Percentiles rank a stretch among this genome's conserved stretches.
These are phyloP conservation scores for Colletotrichum orchidophilum DNA, from an alignment of 2,329 filamentous ascomycete species.

Conservation along the genomic window DNA sequence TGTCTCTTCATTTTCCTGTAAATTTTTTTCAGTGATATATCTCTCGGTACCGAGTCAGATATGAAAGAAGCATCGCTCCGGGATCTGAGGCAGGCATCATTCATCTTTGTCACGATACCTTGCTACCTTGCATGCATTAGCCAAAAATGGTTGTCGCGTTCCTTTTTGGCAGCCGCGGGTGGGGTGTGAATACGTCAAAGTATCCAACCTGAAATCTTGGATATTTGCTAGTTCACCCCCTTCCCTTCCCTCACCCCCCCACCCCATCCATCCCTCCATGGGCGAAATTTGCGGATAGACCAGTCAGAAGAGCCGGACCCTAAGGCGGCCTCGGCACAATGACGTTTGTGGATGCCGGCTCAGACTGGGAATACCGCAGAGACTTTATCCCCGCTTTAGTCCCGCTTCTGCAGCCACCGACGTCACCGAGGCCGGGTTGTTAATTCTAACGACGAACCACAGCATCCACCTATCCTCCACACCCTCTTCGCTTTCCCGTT, in stretches of 20 bases:
- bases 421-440: slow-evolving; percentile 20
- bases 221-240: background rate
- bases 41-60: background rate
- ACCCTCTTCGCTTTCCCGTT: background rate
- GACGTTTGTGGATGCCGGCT: slow-evolving; percentile 28
- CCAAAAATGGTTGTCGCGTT: background rate
- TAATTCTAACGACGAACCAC: slow-evolving; percentile 33
- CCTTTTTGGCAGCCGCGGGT: background rate
- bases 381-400: slow-evolving; percentile 18
- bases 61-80: background rate
- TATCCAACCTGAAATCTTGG: background rate
- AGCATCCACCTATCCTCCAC: slow-evolving; percentile 1
- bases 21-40: background rate
- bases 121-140: background rate
- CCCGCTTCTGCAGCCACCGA: slow-evolving; percentile 14
- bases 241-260: no score
- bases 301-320: slow-evolving; percentile 7
- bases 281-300: background rate
- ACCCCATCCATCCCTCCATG: background rate
- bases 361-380: slow-evolving; percentile 19
- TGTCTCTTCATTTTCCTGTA: background rate
- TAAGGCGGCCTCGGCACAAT: slow-evolving; percentile 13
- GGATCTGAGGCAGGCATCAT: background rate
- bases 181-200: background rate
- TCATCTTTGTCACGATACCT: background rate